Percentiles rank a stretch among this genome's conserved stretches.
phyloP scores from a whole-genome alignment of 2,329 filamentous ascomycete genomes.

The Aureobasidium musti region DNA sequence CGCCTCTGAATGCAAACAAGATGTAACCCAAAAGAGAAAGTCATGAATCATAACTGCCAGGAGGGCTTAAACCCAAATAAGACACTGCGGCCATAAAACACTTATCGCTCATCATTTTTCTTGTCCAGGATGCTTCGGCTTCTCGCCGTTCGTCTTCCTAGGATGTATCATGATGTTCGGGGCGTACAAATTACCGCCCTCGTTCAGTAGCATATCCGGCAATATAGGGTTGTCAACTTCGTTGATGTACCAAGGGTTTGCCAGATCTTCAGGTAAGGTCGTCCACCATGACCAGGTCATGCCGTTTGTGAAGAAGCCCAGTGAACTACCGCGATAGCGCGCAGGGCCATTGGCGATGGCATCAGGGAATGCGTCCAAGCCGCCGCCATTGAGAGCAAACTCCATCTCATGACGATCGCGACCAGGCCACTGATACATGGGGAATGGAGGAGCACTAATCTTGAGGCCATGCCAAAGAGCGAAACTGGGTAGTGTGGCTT shows the following conservation, averaged over 20 bases:
- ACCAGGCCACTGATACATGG: slow-evolving; percentile 39
- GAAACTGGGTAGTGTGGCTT: slow-evolving; percentile 44
- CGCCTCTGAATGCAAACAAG: not conserved
- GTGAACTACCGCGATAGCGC: slow-evolving; percentile 36
- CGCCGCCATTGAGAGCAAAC: slow-evolving; percentile 40
- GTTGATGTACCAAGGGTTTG: slow-evolving; percentile 41
- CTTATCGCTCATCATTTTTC: slow-evolving; percentile 3
- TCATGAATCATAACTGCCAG: slow-evolving; percentile 13
- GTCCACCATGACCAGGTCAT: slow-evolving; percentile 40
- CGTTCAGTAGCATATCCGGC: slow-evolving; percentile 39
- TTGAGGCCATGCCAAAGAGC: slow-evolving; percentile 47
- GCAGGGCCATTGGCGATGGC: slow-evolving; percentile 31
- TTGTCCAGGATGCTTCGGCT: slow-evolving; percentile 11
- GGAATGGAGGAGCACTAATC: slow-evolving; percentile 44
- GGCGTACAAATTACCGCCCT: slow-evolving; percentile 41
- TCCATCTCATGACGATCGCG: slow-evolving; percentile 35
- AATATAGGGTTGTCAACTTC: slow-evolving; percentile 33
- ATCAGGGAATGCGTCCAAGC: slow-evolving; percentile 32
- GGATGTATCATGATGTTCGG: slow-evolving; percentile 47
- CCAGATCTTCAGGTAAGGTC: slow-evolving; percentile 40
- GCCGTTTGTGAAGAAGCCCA: slow-evolving; percentile 36
- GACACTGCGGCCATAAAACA: not conserved
- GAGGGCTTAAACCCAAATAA: not conserved
- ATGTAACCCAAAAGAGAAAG: not conserved
- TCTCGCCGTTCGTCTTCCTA: slow-evolving; percentile 40